Percentiles rank a stretch among this genome's conserved stretches.
These are phyloP conservation scores for Asparagopsis taxiformis DNA, from an alignment of 31 red algal genomes.

Conservation along the genomic window DNA sequence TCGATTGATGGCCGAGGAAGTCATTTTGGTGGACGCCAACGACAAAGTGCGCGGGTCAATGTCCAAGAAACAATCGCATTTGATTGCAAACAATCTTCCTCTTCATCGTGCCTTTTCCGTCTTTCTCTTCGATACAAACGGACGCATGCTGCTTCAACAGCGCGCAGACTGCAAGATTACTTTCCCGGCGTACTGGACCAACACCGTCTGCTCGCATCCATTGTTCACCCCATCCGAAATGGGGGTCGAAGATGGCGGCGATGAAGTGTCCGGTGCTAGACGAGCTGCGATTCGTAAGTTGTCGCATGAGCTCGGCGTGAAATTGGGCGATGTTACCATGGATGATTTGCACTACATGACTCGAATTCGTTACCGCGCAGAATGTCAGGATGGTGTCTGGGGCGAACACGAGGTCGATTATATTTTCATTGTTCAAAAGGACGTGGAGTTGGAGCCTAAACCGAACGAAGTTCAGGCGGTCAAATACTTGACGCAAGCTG, in stretches of 20 bases:
- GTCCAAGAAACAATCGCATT: slow-evolving; percentile 85
- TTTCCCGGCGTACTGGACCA: slow-evolving; percentile 93
- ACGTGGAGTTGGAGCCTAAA: slow-evolving; percentile 40
- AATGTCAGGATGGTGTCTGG: slow-evolving; percentile 62
- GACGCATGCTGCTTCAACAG: slow-evolving; percentile 85
- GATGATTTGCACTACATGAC: slow-evolving; percentile 87
- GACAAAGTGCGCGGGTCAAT: slow-evolving; percentile 64
- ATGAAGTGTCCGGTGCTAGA: slow-evolving; percentile 60
- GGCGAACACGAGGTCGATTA: slow-evolving; percentile 99
- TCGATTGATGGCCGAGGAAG: slow-evolving; percentile 78
- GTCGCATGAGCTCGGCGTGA: slow-evolving; percentile 87
- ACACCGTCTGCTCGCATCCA: slow-evolving; percentile 97
- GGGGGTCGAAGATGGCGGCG: slow-evolving; percentile 22
- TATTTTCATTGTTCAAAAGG: slow-evolving; percentile 71
- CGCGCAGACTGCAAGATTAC: slow-evolving; percentile 86
- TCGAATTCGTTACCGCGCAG: slow-evolving; percentile 87
- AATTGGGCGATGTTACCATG: slow-evolving; percentile 10
- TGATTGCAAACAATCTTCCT: slow-evolving; percentile 53
- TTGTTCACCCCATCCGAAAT: slow-evolving; percentile 66
- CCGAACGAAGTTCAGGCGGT: slow-evolving; percentile 83
- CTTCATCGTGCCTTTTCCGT: slow-evolving; percentile 96
- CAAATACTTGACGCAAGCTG: slow-evolving; percentile 29
- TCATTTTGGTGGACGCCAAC: slow-evolving; percentile 71
- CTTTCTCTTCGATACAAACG: slow-evolving; percentile 83
- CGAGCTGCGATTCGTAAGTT: slow-evolving; percentile 89